Evolutionary conservation across 768 basidiomycete species (phyloP).

Genomic region (Leucocoprinus birnbaumii): DNA sequence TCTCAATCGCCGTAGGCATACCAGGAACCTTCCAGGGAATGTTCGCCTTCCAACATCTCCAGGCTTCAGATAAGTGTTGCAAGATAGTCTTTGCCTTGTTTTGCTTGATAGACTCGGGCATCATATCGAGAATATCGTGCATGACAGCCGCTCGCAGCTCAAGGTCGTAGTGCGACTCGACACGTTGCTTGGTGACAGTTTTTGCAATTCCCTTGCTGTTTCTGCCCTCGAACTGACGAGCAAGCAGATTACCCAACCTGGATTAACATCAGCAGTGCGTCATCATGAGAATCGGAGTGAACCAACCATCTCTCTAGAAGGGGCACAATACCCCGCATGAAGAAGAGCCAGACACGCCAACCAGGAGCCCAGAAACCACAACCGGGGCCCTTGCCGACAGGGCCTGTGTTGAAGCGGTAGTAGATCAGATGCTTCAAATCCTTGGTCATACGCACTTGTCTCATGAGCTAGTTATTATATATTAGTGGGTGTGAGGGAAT

Average conservation of each 20-base stretch:
- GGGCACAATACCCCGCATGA: constrained; percentile 98
- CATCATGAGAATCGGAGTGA: neutral
- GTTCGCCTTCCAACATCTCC: constrained; percentile 97
- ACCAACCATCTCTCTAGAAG: constrained; percentile 89
- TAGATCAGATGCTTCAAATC: constrained; percentile 98
- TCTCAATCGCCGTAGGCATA: constrained; percentile 99
- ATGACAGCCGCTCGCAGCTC: constrained; percentile 98
- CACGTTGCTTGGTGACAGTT: constrained; percentile 98
- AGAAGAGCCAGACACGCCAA: constrained; percentile 99
- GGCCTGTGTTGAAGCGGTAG: constrained; percentile 99
- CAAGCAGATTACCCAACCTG: constrained; percentile 92
- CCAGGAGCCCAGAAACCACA: constrained; percentile 99
- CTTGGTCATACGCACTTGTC: constrained; percentile 99
- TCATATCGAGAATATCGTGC: constrained; percentile 99
- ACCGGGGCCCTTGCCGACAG: constrained; percentile 98
- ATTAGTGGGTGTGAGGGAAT: constrained; percentile 5
- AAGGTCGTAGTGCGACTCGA: constrained; percentile 97
- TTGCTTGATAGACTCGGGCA: constrained; percentile 99
- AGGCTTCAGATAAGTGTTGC: constrained; percentile 97
- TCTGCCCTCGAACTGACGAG: constrained; percentile 97
- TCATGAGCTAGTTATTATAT: constrained; percentile 68
- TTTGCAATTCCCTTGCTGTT: constrained; percentile 97
- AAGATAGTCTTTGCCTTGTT: constrained; percentile 99
- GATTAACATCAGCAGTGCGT: neutral
- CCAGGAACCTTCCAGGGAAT: constrained; percentile 99